phyloP scores from a whole-genome alignment of 176 grass and related monocot species.

The Oropetium thomaeum region DNA sequence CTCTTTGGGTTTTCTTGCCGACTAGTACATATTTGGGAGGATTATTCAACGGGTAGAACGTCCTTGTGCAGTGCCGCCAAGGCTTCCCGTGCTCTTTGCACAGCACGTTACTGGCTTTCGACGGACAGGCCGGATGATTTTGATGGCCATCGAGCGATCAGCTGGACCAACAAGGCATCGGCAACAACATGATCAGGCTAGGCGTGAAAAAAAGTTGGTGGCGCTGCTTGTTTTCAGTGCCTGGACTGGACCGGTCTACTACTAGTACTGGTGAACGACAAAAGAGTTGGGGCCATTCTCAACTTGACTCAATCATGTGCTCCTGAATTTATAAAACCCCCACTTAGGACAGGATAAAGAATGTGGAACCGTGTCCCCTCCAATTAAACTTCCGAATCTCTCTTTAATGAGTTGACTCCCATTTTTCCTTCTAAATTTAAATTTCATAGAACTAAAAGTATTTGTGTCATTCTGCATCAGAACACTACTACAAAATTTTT shows the following conservation, averaged over 20 bases:
- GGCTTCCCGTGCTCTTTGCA: not conserved
- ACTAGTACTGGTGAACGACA: not conserved
- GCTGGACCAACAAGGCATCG: not conserved
- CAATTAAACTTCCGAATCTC: too few relatives aligned
- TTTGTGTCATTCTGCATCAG: too few relatives aligned
- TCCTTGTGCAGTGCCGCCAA: constrained; percentile 2
- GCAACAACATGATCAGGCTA: not conserved
- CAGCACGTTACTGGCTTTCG: constrained; percentile 2
- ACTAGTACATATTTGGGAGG: not conserved
- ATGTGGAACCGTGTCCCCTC: too few relatives aligned
- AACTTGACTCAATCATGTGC: not conserved
- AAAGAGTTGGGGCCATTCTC: not conserved
- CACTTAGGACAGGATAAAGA: too few relatives aligned
- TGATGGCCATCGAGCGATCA: too few relatives aligned
- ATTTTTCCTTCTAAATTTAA: too few relatives aligned
- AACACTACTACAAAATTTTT: too few relatives aligned
- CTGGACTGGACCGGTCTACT: constrained; percentile 7
- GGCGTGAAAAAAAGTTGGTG: not conserved
- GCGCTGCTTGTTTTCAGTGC: not conserved
- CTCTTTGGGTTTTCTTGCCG: not conserved
- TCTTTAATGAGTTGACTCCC: too few relatives aligned
- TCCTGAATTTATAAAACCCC: too few relatives aligned
- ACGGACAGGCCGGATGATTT: not conserved
- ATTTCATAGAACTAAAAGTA: too few relatives aligned
- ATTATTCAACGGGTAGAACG: constrained; percentile 18